Evolutionary conservation across 805 yeast species (phyloP), one percentile per base, ranked within the genome.

Genomic region (Kuraishia molischiana): DNA sequence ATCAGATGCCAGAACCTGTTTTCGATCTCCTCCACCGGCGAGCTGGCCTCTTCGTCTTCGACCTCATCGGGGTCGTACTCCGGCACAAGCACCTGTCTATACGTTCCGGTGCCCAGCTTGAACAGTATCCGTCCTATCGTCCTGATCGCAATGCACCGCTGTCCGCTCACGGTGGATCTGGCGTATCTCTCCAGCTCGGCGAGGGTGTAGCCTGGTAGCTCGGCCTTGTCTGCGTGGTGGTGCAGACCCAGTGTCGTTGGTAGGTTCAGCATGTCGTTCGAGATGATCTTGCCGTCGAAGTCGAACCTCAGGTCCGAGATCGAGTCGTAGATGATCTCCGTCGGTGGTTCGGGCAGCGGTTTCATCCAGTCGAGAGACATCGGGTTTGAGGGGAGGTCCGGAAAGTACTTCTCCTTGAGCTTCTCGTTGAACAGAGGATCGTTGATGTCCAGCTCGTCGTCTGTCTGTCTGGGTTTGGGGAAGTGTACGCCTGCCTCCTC

Each of bases 341-440:
- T 39, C 0, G 61, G 59, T 19, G 61, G 57, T 1, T 72, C 67
- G 19, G 72, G 64, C 8, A 38, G 17, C 2, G 84, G 77, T 40
- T 79, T 72, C 95, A 89, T 89, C 99, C 99, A 92, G 41, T 87
- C 83, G 40, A 92, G 57, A 48, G 85, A 82, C 30, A 75, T 78
- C 0, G 85, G 72, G 46, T 92, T 95, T 35, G 67, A 76, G 2
- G 96, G 95, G 36, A 92, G 64, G 46, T 87, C 90, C 1, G 99
- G 97, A 59, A 79, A 92, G 59, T 76, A 90, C 51, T 83, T 84
- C 19, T 77, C 82, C 50, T 87, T 92, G 37, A 92, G 61, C 50
- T 86, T 80, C 20, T 78, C 78, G 46, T 77, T 71, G 54, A 89
- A 89, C 9, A 79, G 69, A 1, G 94, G 92, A 56, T 82, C 95